Base-by-base conservation (phyloP, 257 asterid species). In the Ballota nigra region DNA sequence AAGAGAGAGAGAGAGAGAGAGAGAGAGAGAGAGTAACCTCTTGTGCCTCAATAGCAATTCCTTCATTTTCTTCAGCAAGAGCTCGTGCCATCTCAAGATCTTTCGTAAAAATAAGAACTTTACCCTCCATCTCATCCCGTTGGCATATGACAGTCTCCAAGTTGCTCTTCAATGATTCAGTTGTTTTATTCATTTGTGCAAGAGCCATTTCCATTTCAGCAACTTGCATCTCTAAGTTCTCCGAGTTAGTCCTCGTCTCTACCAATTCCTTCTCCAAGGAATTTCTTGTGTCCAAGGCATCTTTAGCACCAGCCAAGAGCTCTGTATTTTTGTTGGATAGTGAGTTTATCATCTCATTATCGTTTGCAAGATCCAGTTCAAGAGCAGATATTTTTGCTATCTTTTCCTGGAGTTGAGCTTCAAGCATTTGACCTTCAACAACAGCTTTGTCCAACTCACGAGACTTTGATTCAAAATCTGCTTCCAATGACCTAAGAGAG, bases 1-100 rank as follows among this genome's bases (percentile, higher is more conserved):
- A 6, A 23, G 10, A 13, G 28, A 5, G 24, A 58, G 38, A 9
- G 61, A 22, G 29, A 24, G 8, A 23, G 41, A 28, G 11, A n/a
- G 8, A 8, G 7, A 9, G 64, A 55, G 23, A 1, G 60, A 68
- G 68, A 59, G 13, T 78, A 79, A 95, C 99, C 99, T 89, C 92
- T 83, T 81, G 89, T 31, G 94, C 96, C 78, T 92, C 98, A 73
- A 68, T 24, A 65, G 95, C 87, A 65, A 77, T 77, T 66, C 80
- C 86, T 86, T 82, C 92, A 60, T 85, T 89, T 67, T 89, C 96
- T 82, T 87, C 90, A 29, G 92, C 95, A 74, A 83, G 84, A n/a
- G 83, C 80, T 80, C 69, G 79, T 58, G 85, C 84, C 75, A 80
- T 82, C 82, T 86, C 91, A 18, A 87, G 87, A 76, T 85, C 96